phyloP scores from a whole-genome alignment of 495 filamentous ascomycete species.

The Bacidia gigantensis region DNA sequence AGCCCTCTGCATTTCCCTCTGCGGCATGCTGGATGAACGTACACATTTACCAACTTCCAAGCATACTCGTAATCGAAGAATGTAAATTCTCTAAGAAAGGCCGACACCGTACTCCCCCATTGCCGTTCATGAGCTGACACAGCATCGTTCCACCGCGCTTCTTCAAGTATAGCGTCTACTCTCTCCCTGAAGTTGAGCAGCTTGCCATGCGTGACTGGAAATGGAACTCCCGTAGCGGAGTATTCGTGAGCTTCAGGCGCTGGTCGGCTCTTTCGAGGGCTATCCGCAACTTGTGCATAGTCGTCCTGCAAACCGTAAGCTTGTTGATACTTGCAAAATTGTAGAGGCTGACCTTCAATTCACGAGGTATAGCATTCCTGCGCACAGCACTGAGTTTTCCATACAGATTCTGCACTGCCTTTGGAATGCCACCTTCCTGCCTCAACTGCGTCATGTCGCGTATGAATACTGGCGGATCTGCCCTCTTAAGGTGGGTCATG shows the following conservation, averaged over 20 bases:
- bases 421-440: too few species aligned
- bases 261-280: not conserved
- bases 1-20: not conserved
- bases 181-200: not conserved
- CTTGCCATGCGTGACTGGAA: not conserved
- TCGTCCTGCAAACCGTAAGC: not conserved
- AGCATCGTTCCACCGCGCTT: not conserved
- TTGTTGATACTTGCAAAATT: too few species aligned
- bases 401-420: too few species aligned
- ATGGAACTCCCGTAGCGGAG: not conserved
- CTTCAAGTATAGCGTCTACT: not conserved
- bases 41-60: not conserved
- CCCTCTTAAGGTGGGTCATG: too few species aligned
- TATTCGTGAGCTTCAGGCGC: not conserved
- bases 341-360: too few species aligned
- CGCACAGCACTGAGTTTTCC: too few species aligned
- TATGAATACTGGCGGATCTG: too few species aligned
- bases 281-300: not conserved
- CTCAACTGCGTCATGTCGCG: too few species aligned
- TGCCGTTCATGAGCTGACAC: slow-evolving; percentile 1
- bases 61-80: not conserved
- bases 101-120: not conserved
- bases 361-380: too few species aligned
- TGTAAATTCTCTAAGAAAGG: not conserved
- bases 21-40: not conserved